A percentile compares a stretch with the other conserved stretches of the same genome.
These are phyloP conservation scores for Cladosporium oxysporum DNA, from an alignment of 2,329 filamentous ascomycete species.

Conservation along the genomic window DNA sequence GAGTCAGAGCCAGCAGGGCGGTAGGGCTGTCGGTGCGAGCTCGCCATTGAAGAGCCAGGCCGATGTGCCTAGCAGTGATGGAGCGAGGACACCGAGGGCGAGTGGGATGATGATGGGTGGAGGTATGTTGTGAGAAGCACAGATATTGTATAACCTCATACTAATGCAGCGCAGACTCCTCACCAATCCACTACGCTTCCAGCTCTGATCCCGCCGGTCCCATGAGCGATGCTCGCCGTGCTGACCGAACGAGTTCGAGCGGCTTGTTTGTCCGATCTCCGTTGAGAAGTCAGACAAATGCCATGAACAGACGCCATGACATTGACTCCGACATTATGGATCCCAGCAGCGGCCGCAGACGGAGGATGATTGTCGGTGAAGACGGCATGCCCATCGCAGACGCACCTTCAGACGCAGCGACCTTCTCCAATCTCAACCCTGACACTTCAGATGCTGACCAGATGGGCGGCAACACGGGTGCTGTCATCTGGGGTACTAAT, in stretches of 20 bases:
- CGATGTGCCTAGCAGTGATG: constrained; percentile 50
- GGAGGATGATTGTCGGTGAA: constrained; percentile 65
- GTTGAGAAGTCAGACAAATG: constrained; percentile 50
- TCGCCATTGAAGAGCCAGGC: constrained; percentile 45
- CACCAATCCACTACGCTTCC: constrained; percentile 85
- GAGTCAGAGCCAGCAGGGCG: constrained; percentile 26
- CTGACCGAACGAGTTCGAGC: constrained; percentile 66
- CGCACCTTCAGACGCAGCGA: constrained; percentile 58
- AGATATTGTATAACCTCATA: constrained; percentile 14
- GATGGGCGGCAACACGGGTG: constrained; percentile 77
- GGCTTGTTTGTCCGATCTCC: constrained; percentile 77
- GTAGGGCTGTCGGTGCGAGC: constrained; percentile 46
- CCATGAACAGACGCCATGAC: constrained; percentile 74
- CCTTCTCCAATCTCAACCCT: constrained; percentile 70
- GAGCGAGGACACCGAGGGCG: constrained; percentile 71
- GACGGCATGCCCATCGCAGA: constrained; percentile 60
- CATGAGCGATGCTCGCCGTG: constrained; percentile 51
- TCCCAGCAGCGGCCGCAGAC: constrained; percentile 52
- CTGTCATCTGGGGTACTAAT: constrained; percentile 95
- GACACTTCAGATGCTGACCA: constrained; percentile 89
- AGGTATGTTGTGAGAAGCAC: constrained; percentile 51
- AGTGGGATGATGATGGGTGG: constrained; percentile 52
- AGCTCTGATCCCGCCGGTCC: constrained; percentile 64
- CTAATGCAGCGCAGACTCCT: constrained; percentile 67
- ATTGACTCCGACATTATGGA: constrained; percentile 77